Percentiles rank a stretch among this genome's conserved stretches.
phyloP scores from a whole-genome alignment of 768 basidiomycete species.

The Tephrocybe sp. region DNA sequence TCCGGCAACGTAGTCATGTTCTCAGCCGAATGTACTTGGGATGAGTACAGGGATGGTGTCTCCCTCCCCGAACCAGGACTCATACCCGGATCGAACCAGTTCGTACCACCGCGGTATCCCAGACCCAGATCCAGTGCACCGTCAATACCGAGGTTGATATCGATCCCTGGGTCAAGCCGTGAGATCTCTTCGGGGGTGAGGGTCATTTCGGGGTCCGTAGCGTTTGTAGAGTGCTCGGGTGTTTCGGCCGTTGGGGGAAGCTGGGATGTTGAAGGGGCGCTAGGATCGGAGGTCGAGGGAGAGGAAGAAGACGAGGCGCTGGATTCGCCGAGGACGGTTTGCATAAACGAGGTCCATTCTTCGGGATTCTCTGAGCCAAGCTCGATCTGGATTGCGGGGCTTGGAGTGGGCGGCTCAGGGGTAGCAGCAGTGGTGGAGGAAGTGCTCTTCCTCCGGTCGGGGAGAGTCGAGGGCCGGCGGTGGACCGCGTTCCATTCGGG shows the following conservation, averaged over 20 bases:
- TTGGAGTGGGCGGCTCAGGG: constrained; percentile 16
- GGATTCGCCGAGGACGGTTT: constrained; percentile 33
- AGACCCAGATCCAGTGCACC: constrained; percentile 41
- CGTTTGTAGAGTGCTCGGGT: constrained; percentile 12
- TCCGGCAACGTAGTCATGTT: constrained; percentile 20
- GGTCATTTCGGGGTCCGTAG: constrained; percentile 1
- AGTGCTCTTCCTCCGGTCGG: constrained; percentile 10
- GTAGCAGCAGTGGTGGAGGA: neutral
- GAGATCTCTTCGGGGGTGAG: constrained; percentile 37
- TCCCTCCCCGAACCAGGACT: constrained; percentile 35
- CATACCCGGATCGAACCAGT: constrained; percentile 39
- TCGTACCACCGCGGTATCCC: constrained; percentile 35
- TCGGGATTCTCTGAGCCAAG: constrained; percentile 32
- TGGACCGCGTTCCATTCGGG: constrained; percentile 40
- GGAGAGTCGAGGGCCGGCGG: constrained; percentile 32
- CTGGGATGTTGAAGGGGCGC: neutral
- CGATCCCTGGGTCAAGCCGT: constrained; percentile 32
- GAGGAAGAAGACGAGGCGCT: constrained; percentile 15
- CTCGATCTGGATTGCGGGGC: constrained; percentile 29
- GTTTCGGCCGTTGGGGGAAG: neutral
- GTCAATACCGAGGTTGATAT: constrained; percentile 37
- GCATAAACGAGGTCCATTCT: constrained; percentile 44
- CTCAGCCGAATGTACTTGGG: constrained; percentile 30
- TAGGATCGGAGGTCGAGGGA: constrained; percentile 10
- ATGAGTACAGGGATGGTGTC: constrained; percentile 37